Evolutionary conservation across 257 asterid species (phyloP), one percentile per base, ranked within the genome.

Genomic region (Lavandula angustifolia): DNA sequence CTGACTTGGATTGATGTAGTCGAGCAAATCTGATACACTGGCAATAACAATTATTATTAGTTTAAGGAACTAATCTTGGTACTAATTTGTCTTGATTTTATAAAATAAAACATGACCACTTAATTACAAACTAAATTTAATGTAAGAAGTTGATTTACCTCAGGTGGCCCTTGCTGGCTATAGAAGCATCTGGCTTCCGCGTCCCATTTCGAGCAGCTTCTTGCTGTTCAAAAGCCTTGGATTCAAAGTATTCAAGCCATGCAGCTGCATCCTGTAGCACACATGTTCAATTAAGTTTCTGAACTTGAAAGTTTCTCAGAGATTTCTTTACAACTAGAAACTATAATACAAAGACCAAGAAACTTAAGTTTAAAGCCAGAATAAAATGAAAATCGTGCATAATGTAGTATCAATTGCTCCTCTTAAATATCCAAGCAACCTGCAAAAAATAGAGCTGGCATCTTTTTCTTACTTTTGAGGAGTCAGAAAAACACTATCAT

Each of bases 131-230:
- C 3, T 54, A 31, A 29, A 16, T 54, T 32, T 6, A 32, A 34
- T 12, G 31, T 54, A 54, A 11, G 61, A 29, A 16, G 64, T 14
- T 66, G 54, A 60, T 62, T 71, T 75, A 83, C 95, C 97, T 89
- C 56, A 89, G 80, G 78, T 89, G 97, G 65, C 97, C 97, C 78
- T 89, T 89, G 89, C 95, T 89, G 75, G 97, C 95, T 69, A 89
- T 89, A 38, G 95, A 89, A 49, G 97, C 89, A 78, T 89, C 95
- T 56, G 97, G 95, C 72, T 85, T 89, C 60, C 85, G 77, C 49
- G 91, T 89, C 75, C 97, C 97, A 72, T 87, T 87, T 73, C 94
- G 84, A 76, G 89, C 91, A 77, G 97, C 95, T 83, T 89, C 95
- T 80, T 89, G 97, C 80, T 87, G 97, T 77, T 89, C 97, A 70